Evolutionary conservation across 192 early-diverging fungal species (phyloP).

Genomic region (Coemansia sp.): DNA sequence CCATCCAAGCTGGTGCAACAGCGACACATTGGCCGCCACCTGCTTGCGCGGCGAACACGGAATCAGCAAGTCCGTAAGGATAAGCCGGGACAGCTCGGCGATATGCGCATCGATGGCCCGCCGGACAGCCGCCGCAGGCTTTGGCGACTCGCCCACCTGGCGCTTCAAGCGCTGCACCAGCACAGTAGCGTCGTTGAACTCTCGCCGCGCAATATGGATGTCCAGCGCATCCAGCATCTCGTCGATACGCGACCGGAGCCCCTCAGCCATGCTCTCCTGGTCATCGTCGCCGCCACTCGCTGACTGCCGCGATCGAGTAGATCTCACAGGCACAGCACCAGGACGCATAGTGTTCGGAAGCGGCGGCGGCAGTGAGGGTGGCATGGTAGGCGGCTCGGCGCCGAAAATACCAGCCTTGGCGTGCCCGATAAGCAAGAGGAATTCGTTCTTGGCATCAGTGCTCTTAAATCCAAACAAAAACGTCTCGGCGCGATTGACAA

Average conservation of each 20-base stretch:
- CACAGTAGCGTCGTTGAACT: slow-evolving; percentile 82
- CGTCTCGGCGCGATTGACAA: slow-evolving; percentile 80
- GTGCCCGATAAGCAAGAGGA: slow-evolving; percentile 52
- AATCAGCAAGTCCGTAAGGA: slow-evolving; percentile 76
- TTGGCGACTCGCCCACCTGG: slow-evolving; percentile 18
- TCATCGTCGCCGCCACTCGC: slow-evolving; percentile 18
- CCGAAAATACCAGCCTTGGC: slow-evolving; percentile 47
- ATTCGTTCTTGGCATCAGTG: slow-evolving; percentile 49
- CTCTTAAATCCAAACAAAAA: slow-evolving; percentile 65
- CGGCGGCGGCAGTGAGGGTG: slow-evolving; percentile 20
- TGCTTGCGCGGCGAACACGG: slow-evolving; percentile 80
- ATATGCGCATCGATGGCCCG: slow-evolving; percentile 36
- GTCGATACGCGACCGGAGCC: slow-evolving; percentile 41
- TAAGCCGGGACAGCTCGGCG: slow-evolving; percentile 56
- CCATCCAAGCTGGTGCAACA: slow-evolving; percentile 71
- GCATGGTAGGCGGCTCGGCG: slow-evolving; percentile 22
- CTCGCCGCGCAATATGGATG: slow-evolving; percentile 89
- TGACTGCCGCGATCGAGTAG: slow-evolving; percentile 8
- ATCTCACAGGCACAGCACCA: background rate
- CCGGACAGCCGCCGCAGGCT: slow-evolving; percentile 33
- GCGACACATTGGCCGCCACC: slow-evolving; percentile 77
- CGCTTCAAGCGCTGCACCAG: slow-evolving; percentile 39
- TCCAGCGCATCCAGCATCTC: slow-evolving; percentile 89
- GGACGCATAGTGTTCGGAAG: slow-evolving; percentile 1
- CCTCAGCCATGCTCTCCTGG: slow-evolving; percentile 13